phyloP scores from a whole-genome alignment of 1,284 basidiomycete genomes.

The Ustilago xerochloae region DNA sequence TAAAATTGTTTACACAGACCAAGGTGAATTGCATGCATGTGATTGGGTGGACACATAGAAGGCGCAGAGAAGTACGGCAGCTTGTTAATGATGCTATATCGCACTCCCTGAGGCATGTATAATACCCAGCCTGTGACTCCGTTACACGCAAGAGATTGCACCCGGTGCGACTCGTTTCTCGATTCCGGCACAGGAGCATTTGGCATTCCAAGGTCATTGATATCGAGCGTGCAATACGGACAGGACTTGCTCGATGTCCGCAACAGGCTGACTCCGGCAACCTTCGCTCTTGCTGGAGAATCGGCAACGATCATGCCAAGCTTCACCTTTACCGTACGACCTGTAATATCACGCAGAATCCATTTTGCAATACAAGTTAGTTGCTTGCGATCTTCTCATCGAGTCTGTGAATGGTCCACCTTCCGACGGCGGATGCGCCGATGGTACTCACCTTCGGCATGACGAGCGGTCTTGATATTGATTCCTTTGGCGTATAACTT shows the following conservation, averaged over 20 bases:
- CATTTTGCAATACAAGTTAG: too few species aligned
- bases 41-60: not conserved
- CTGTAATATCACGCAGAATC: not conserved
- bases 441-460: not conserved
- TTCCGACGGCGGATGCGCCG: too few species aligned
- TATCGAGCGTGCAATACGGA: not conserved
- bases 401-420: too few species aligned
- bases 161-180: too few species aligned
- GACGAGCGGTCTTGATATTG: not conserved
- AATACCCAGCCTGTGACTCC: not conserved
- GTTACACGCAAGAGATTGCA: not conserved
- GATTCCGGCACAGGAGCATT: not conserved
- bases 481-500: not conserved
- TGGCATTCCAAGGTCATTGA: not conserved
- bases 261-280: not conserved
- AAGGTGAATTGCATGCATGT: constrained; percentile 13
- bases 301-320: constrained; percentile 5
- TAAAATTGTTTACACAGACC: constrained; percentile 14
- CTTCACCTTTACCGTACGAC: not conserved
- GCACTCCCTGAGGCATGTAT: too few species aligned
- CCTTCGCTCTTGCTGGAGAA: constrained; percentile 1
- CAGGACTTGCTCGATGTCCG: not conserved
- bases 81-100: not conserved
- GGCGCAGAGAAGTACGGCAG: constrained; percentile 3
- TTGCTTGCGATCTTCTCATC: too few species aligned